Evolutionary conservation across 306 rosid genomes (phyloP).

Genomic region (Trifolium subterraneum): DNA sequence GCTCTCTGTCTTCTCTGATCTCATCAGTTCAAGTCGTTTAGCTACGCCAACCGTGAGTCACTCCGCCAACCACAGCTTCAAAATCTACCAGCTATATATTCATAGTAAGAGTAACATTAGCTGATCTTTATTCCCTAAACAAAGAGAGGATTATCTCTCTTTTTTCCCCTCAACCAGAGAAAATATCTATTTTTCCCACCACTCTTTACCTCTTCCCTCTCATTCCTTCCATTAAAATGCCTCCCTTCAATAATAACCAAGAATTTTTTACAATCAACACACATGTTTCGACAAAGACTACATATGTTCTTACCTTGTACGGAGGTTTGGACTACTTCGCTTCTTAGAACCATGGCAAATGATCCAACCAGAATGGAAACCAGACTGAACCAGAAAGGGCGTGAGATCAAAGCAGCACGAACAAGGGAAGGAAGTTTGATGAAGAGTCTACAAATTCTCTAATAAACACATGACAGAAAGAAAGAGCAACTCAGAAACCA

Average conservation of each 20-base stretch:
- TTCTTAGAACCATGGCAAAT: neutral
- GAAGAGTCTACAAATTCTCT: neutral
- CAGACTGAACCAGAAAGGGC: neutral
- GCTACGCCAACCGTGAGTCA: no score
- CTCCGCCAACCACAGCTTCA: no score
- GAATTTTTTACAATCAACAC: neutral
- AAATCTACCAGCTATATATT: no score
- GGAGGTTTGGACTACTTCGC: no score
- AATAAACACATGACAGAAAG: neutral
- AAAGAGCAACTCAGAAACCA: neutral
- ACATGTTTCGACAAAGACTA: neutral
- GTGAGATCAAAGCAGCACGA: neutral
- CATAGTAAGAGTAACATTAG: no score
- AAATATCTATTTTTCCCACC: no score
- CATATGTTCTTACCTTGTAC: neutral
- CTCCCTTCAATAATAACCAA: neutral
- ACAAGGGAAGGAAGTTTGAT: conserved; percentile 8
- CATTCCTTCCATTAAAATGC: neutral
- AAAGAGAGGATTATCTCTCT: no score
- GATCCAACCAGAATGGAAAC: conserved; percentile 14
- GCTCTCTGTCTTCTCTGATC: no score
- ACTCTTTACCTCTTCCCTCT: no score
- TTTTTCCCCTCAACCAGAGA: no score
- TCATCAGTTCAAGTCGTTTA: no score
- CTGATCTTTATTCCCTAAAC: no score